Conservation (phyloP, 805 yeast species). For the Saccharomycopsis sp. region DNA sequence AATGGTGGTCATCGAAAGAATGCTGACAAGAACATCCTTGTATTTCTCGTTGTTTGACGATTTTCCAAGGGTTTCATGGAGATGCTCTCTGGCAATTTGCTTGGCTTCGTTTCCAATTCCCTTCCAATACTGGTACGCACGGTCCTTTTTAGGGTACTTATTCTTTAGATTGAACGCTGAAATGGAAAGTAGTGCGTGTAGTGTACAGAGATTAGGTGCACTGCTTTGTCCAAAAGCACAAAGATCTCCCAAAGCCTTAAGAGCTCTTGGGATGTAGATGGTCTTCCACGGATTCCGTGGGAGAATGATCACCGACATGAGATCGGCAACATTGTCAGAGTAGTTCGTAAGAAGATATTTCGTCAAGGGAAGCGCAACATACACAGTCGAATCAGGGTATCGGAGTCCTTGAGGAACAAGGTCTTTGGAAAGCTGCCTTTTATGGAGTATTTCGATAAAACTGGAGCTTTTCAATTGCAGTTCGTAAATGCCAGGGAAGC, state of each 20-base stretch:
- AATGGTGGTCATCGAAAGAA: slow-evolving; percentile 78
- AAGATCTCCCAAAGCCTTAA: slow-evolving; percentile 76
- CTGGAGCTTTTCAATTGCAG: slow-evolving; percentile 31
- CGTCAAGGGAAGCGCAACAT: slow-evolving; percentile 56
- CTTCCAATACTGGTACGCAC: slow-evolving; percentile 26
- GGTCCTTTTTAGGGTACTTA: slow-evolving; percentile 60
- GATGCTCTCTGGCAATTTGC: slow-evolving; percentile 11
- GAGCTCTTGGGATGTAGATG: slow-evolving; percentile 77
- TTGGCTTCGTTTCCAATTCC: slow-evolving; percentile 5
- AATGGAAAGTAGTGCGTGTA: slow-evolving; percentile 75
- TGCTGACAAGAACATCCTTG: slow-evolving; percentile 61
- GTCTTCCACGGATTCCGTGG: slow-evolving; percentile 85
- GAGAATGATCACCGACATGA: slow-evolving; percentile 64
- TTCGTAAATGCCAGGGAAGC: slow-evolving; percentile 30
- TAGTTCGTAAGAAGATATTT: slow-evolving; percentile 68
- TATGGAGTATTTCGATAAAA: slow-evolving; percentile 29
- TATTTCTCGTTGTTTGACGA: slow-evolving; percentile 58
- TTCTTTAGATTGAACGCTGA: slow-evolving; percentile 76
- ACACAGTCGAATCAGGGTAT: background rate
- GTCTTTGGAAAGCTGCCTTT: slow-evolving; percentile 43
- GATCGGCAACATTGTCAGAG: slow-evolving; percentile 68
- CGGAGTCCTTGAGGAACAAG: slow-evolving; percentile 38
- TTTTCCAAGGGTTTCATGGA: slow-evolving; percentile 31
- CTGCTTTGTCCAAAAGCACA: slow-evolving; percentile 69
- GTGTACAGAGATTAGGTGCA: slow-evolving; percentile 66